Evolutionary conservation across 306 rosid species (phyloP).

Genomic region (Albizia julibrissin): DNA sequence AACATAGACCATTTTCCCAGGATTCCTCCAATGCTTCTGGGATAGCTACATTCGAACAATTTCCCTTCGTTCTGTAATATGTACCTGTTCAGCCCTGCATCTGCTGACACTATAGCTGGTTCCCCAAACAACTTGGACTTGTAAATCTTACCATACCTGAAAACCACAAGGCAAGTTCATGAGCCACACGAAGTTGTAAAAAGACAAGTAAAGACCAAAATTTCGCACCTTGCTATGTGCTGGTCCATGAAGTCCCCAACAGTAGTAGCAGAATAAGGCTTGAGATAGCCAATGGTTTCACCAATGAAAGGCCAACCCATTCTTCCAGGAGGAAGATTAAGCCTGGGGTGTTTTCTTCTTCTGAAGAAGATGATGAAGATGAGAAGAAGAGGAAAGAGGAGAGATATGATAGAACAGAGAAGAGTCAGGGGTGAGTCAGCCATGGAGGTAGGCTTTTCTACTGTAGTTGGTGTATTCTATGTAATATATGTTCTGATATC

Average conservation of each 20-base stretch:
- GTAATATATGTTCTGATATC: background rate
- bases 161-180: constrained; percentile 15
- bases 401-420: constrained; percentile 59
- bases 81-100: constrained; percentile 72
- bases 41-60: constrained; percentile 83
- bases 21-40: constrained; percentile 78
- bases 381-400: constrained; percentile 54
- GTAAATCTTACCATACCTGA: constrained; percentile 69
- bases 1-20: constrained; percentile 99
- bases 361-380: constrained; percentile 55
- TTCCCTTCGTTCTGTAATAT: constrained; percentile 86
- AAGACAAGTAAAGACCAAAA: background rate
- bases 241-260: constrained; percentile 80
- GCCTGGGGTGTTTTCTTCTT: constrained; percentile 55
- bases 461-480: constrained; percentile 6
- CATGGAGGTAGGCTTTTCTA: constrained; percentile 60
- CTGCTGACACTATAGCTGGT: constrained; percentile 71
- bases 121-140: constrained; percentile 73
- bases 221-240: constrained; percentile 69
- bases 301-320: constrained; percentile 99
- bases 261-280: constrained; percentile 83
- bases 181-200: background rate
- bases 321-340: constrained; percentile 88
- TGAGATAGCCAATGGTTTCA: constrained; percentile 78
- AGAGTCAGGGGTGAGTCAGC: constrained; percentile 51